These are phyloP conservation scores for Inga laurina DNA, from an alignment of 306 rosid genomes.

Conservation along the genomic window DNA sequence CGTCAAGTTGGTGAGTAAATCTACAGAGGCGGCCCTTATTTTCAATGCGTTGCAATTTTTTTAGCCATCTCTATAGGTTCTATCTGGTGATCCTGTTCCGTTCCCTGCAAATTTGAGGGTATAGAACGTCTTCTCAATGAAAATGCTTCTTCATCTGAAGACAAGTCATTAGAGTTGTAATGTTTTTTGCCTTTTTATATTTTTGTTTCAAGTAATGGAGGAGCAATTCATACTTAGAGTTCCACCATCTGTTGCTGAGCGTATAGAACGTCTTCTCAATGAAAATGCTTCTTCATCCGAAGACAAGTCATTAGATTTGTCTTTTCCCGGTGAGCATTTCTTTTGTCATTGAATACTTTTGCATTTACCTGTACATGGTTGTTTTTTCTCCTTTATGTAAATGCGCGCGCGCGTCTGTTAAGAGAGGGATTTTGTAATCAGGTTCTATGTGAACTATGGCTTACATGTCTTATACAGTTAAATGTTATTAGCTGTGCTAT, in stretches of 20 bases:
- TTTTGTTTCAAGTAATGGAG: slow-evolving; percentile 15
- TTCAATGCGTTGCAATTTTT: background rate
- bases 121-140: no score
- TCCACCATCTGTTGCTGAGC: slow-evolving; percentile 32
- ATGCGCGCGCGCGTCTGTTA: no score
- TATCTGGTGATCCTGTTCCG: background rate
- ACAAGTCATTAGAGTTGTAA: background rate
- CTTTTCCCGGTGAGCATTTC: slow-evolving; percentile 25
- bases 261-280: slow-evolving; percentile 26
- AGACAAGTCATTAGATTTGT: slow-evolving; percentile 27
- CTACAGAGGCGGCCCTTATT: background rate
- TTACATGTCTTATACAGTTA: background rate
- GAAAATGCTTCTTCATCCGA: slow-evolving; percentile 29
- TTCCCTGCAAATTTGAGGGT: background rate
- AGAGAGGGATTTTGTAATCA: background rate
- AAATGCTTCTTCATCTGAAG: no score
- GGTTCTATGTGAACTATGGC: background rate
- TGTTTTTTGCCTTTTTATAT: background rate
- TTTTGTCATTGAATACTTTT: background rate
- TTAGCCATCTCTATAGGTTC: background rate
- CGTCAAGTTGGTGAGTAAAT: background rate
- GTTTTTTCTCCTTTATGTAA: background rate
- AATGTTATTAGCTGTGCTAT: background rate
- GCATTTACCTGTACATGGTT: background rate
- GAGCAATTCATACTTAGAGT: slow-evolving; percentile 34